A percentile compares a stretch with the other conserved stretches of the same genome.
Evolutionary conservation across 2,329 filamentous ascomycete genomes (phyloP).

Genomic region (Periconia macrospinosa): DNA sequence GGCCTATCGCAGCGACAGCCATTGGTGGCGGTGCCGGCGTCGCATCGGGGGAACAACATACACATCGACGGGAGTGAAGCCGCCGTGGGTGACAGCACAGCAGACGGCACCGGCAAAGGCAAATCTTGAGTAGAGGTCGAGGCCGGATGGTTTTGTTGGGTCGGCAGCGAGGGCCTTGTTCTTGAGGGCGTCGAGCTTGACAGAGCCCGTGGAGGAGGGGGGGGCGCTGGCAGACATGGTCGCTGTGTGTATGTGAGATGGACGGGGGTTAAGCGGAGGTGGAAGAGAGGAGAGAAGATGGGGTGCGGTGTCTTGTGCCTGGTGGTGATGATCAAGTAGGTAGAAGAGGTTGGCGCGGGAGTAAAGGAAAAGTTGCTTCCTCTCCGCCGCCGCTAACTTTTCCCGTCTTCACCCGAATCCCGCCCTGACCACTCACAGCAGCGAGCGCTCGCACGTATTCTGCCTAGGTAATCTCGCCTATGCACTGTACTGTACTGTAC

Average conservation of each 20-base stretch:
- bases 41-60: constrained; percentile 60
- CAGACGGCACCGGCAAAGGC: constrained; percentile 96
- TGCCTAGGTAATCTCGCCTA: neutral
- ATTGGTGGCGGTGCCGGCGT: constrained; percentile 24
- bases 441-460: constrained; percentile 3
- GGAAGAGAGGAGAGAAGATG: constrained; percentile 31
- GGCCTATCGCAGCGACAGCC: constrained; percentile 18
- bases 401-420: constrained; percentile 7
- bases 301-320: constrained; percentile 11
- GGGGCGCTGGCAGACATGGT: constrained; percentile 43
- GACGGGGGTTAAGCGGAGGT: constrained; percentile 12
- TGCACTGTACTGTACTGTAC: too few relatives aligned
- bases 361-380: constrained; percentile 5
- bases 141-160: constrained; percentile 60
- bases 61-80: constrained; percentile 98
- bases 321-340: constrained; percentile 10
- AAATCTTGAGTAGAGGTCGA: constrained; percentile 90
- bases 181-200: constrained; percentile 57
- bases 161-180: constrained; percentile 49
- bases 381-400: constrained; percentile 9
- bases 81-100: constrained; percentile 97
- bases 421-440: constrained; percentile 2
- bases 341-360: constrained; percentile 20
- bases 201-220: constrained; percentile 53
- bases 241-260: constrained; percentile 15